Evolutionary conservation across 192 early-diverging fungal species (phyloP).

Genomic region (Backusella liffmaniae): DNA sequence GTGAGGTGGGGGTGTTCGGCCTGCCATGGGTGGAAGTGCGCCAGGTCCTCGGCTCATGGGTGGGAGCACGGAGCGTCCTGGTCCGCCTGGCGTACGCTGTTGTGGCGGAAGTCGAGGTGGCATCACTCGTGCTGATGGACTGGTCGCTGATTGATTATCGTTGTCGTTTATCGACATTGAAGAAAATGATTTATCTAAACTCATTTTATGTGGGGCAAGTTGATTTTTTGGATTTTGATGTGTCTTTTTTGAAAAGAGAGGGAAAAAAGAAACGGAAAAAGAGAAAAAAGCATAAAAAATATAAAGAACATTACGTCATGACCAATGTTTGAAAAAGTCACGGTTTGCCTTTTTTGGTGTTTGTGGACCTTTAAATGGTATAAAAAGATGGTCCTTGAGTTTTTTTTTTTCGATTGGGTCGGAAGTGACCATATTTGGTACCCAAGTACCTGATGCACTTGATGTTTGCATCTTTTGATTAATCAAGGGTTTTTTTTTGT

Average conservation of each 20-base stretch:
- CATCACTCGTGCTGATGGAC: background rate
- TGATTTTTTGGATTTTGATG: background rate
- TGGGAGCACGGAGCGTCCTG: slow-evolving; percentile 23
- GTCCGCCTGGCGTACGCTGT: background rate
- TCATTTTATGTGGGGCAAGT: slow-evolving; percentile 3
- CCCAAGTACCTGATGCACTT: no score
- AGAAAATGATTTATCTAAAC: slow-evolving; percentile 24
- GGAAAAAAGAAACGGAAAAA: background rate
- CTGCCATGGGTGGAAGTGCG: slow-evolving; percentile 18
- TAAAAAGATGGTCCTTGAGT: background rate
- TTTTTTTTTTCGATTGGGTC: background rate
- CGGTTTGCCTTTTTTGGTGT: background rate
- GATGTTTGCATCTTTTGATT: no score
- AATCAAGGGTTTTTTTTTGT: no score
- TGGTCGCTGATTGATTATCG: background rate
- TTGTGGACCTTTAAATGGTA: background rate
- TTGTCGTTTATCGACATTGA: slow-evolving; percentile 20
- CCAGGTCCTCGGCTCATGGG: slow-evolving; percentile 23
- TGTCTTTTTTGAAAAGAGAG: background rate
- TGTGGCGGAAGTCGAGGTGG: slow-evolving; percentile 7
- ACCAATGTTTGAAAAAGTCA: background rate
- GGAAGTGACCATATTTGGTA: background rate
- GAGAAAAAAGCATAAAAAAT: background rate
- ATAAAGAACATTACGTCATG: background rate
- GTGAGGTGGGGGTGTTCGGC: background rate